A percentile compares a stretch with the other conserved stretches of the same genome.
phyloP scores from a whole-genome alignment of 768 basidiomycete genomes.

The Lactarius pseudohatsudake region DNA sequence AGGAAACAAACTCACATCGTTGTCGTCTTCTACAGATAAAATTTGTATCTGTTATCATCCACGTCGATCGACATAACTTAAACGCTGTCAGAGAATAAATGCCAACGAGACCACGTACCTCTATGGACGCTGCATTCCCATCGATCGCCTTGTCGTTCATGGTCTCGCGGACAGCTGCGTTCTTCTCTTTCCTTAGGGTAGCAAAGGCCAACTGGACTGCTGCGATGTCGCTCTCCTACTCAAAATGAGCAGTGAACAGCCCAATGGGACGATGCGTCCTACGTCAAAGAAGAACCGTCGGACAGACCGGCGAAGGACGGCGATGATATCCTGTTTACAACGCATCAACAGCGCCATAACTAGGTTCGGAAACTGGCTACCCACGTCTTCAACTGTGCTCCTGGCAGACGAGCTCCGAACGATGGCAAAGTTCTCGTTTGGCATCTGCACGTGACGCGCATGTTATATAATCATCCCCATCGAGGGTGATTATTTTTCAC shows the following conservation, averaged over 20 bases:
- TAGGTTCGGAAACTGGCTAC: neutral
- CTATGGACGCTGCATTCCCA: slow-evolving; percentile 10
- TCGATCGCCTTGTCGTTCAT: slow-evolving; percentile 11
- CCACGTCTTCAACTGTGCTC: slow-evolving; percentile 16
- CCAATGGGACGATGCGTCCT: neutral
- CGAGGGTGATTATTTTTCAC: neutral
- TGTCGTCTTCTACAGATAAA: slow-evolving; percentile 14
- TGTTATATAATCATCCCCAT: neutral
- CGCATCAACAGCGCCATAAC: neutral
- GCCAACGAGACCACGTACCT: neutral
- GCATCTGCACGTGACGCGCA: slow-evolving; percentile 11
- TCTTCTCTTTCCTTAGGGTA: slow-evolving; percentile 15
- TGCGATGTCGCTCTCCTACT: slow-evolving; percentile 12
- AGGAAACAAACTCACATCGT: slow-evolving; percentile 6
- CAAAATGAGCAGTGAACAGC: slow-evolving; percentile 7
- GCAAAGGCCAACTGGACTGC: slow-evolving; percentile 14
- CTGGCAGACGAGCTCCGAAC: slow-evolving; percentile 7
- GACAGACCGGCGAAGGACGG: slow-evolving; percentile 18
- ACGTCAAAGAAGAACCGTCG: slow-evolving; percentile 20
- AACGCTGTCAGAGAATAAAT: neutral
- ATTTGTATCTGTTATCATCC: slow-evolving; percentile 5
- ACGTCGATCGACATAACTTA: neutral
- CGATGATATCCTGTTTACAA: slow-evolving; percentile 12
- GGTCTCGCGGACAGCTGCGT: slow-evolving; percentile 1
- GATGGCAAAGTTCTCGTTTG: slow-evolving; percentile 13